Evolutionary conservation across 2,329 filamentous ascomycete species (phyloP).

Genomic region (Gaeumannomyces sp.): DNA sequence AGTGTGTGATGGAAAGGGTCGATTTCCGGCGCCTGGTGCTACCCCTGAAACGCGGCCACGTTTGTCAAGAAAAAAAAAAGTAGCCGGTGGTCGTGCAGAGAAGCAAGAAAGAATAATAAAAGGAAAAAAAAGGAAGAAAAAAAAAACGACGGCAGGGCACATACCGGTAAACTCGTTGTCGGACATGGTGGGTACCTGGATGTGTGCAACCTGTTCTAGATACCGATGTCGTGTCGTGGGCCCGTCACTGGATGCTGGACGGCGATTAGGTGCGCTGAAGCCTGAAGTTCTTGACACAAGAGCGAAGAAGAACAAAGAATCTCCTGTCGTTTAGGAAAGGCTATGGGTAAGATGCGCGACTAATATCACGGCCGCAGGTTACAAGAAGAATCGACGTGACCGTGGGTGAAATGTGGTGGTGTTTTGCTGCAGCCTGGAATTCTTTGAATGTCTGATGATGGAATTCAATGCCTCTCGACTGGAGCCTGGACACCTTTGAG

Average conservation of each 20-base stretch:
- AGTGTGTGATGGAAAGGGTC: background rate
- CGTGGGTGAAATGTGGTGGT: background rate
- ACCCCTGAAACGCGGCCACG: background rate
- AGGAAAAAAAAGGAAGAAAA: no score
- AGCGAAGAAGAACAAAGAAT: background rate
- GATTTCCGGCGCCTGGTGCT: background rate
- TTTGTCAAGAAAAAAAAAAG: background rate
- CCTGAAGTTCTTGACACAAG: background rate
- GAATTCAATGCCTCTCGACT: background rate
- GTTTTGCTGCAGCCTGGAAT: background rate
- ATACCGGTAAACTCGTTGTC: slow-evolving; percentile 61
- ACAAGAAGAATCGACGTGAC: background rate
- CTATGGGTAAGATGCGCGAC: background rate
- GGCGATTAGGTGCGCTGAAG: background rate
- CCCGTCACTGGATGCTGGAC: background rate
- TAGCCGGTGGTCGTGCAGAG: background rate
- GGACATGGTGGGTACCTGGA: slow-evolving; percentile 43
- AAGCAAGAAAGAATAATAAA: slow-evolving; percentile 27
- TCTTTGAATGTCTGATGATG: background rate
- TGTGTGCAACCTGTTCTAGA: background rate
- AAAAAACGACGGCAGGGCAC: slow-evolving; percentile 31
- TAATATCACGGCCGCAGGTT: background rate
- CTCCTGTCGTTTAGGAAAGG: background rate
- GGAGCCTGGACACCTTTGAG: background rate
- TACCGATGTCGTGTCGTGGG: background rate